Base-by-base conservation (phyloP, 441 rosid species). In the Flueggea neowawraea region DNA sequence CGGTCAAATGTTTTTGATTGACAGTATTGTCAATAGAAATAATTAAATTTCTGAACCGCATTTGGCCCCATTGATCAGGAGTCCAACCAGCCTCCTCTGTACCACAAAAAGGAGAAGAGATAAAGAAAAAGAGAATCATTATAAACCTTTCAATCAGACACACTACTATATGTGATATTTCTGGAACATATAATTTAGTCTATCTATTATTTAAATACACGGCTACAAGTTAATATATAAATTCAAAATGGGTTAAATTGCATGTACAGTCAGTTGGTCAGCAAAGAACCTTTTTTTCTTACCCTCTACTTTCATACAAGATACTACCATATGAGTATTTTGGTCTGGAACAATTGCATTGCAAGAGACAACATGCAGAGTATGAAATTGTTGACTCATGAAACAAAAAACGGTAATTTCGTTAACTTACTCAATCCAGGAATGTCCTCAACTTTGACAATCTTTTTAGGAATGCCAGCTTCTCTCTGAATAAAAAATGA, bases 31-130 rank as follows among this genome's bases (percentile, higher is more conserved):
- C 94, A 53, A 85, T 57, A 47, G 88, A 76, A 50, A 77, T 51
- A 60, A 71, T 85, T 60, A 83, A 82, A 55, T 79, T 53, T 76
- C 77, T 88, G 75, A 90, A 95, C 62, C 96, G 85, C 5, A 97
- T 79, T 78, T 87, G 91, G 13, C 98, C 98, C 87, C 89, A 92
- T 64, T 90, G 99, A 81, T 92, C 99, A 68, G 92, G 85, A 52
- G 97, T 86, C 99, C 98, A 95, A 47, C 99, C 99, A 0, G 99
- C 97, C 73, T 90, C 91, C 76, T 87, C 99, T 95, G 73, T 70
- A 77, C 56, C 62, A 58, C 63, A 72, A 36, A 58, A 39, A n/a
- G 28, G 8, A 8, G 14, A 45, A 41, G 13, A 15, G 31, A 15
- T 52, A 16, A 0, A 10, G 12, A 0, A 31, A 13, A n/a, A n/a